Conservation (phyloP, 371 early-diverging fungal genomes). For the Rhizomucor pusillus region DNA sequence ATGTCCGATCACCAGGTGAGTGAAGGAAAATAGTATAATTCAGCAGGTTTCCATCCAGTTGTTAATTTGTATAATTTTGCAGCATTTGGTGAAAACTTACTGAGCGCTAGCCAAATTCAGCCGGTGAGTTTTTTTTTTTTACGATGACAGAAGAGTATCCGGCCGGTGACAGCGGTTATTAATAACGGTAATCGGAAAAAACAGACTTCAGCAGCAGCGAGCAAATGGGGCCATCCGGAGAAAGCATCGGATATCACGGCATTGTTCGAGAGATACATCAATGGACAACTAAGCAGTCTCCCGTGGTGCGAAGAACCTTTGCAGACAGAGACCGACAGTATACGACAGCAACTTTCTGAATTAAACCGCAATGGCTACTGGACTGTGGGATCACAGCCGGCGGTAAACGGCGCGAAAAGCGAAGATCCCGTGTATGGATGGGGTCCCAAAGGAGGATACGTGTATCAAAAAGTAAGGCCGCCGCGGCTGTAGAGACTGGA, state of each 20-base stretch:
- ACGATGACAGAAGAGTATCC: not conserved
- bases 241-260: conserved; percentile 57
- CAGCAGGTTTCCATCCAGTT: not conserved
- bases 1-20: conserved; percentile 80
- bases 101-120: conserved; percentile 71
- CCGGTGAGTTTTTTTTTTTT: conserved; percentile 44
- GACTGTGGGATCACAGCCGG: conserved; percentile 93
- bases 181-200: not conserved
- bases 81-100: conserved; percentile 53
- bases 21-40: conserved; percentile 11
- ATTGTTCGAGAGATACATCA: conserved; percentile 76
- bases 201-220: conserved; percentile 44
- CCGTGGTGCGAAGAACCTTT: conserved; percentile 91
- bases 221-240: conserved; percentile 80
- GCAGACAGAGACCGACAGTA: conserved; percentile 73
- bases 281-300: conserved; percentile 65
- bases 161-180: conserved; percentile 18
- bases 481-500: too few species aligned
- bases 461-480: conserved; percentile 88
- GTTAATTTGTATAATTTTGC: not conserved
- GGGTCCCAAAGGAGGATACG: conserved; percentile 93
- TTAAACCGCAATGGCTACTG: conserved; percentile 77
- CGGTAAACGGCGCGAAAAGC: conserved; percentile 86
- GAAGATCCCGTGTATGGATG: conserved; percentile 82
- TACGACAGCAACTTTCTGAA: conserved; percentile 59